Conservation (phyloP, 2,329 filamentous ascomycete species). For the Penicillium freii region DNA sequence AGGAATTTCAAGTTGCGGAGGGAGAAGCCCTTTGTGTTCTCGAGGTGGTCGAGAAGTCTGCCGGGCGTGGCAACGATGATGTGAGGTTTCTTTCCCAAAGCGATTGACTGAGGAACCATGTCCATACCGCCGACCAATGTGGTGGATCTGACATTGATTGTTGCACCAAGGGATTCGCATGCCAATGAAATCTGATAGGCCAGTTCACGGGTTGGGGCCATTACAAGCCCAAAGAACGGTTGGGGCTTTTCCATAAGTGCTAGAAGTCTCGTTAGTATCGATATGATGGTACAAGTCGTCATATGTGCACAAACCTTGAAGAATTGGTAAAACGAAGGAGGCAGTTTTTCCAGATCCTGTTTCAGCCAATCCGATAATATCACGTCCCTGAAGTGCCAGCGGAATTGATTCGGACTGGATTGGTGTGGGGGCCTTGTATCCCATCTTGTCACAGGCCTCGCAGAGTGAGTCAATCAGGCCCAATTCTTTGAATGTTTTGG, state of each 20-base stretch:
- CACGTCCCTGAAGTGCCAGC: conserved; percentile 71
- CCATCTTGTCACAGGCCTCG: conserved; percentile 78
- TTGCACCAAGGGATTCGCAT: conserved; percentile 81
- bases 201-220: conserved; percentile 90
- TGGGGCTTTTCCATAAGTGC: conserved; percentile 85
- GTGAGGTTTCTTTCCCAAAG: conserved; percentile 92
- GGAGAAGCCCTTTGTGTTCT: conserved; percentile 96
- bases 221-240: conserved; percentile 79
- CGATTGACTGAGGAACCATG: conserved; percentile 88
- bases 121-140: conserved; percentile 92
- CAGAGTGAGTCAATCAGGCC: conserved; percentile 84
- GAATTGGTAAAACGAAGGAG: conserved; percentile 87
- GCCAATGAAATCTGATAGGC: conserved; percentile 86
- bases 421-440: conserved; percentile 81
- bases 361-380: conserved; percentile 91
- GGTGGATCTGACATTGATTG: conserved; percentile 82
- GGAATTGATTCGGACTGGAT: conserved; percentile 88
- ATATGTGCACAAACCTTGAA: conserved; percentile 40
- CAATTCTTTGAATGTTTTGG: conserved; percentile 54
- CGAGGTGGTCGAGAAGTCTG: conserved; percentile 82
- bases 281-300: not conserved
- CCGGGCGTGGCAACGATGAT: conserved; percentile 91
- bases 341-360: conserved; percentile 96
- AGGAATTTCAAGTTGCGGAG: conserved; percentile 78
- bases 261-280: conserved; percentile 8